These are phyloP conservation scores for Phytophthora pini DNA, from an alignment of 352 stramenopile genomes.

Conservation along the genomic window DNA sequence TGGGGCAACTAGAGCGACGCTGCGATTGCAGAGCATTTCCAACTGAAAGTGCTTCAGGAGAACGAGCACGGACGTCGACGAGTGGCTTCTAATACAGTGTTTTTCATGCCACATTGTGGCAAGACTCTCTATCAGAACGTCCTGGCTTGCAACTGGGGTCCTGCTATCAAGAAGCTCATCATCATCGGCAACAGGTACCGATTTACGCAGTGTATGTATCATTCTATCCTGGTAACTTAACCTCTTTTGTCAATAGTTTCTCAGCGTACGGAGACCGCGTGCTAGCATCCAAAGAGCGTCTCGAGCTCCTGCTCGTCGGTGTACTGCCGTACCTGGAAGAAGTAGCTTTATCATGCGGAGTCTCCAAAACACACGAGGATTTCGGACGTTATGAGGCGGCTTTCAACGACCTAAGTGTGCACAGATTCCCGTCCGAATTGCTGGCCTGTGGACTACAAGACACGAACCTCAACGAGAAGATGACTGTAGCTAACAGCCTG, in stretches of 20 bases:
- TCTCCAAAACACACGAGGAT: constrained; percentile 58
- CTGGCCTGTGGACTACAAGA: constrained; percentile 20
- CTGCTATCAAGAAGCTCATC: constrained; percentile 45
- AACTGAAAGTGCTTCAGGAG: constrained; percentile 50
- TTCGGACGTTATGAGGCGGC: constrained; percentile 72
- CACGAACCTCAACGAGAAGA: constrained; percentile 19
- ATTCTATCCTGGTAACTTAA: constrained; percentile 6
- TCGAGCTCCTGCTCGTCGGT: constrained; percentile 51
- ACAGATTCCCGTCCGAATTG: constrained; percentile 26
- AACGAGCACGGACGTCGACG: constrained; percentile 71
- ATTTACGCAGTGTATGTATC: too few relatives aligned
- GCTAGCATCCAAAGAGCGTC: constrained; percentile 49
- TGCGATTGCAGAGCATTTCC: constrained; percentile 52
- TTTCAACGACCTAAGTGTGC: constrained; percentile 73
- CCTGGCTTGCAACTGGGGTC: constrained; percentile 81
- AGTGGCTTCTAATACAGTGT: constrained; percentile 63
- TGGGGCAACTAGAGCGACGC: constrained; percentile 54
- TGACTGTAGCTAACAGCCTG: constrained; percentile 20
- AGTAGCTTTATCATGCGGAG: constrained; percentile 42
- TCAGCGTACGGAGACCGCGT: constrained; percentile 78
- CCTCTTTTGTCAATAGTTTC: constrained; percentile 49
- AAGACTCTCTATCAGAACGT: constrained; percentile 91
- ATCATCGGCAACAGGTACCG: constrained; percentile 89
- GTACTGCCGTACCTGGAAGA: constrained; percentile 62
- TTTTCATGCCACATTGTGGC: constrained; percentile 94